These are phyloP conservation scores for Knufia petricola DNA, from an alignment of 2,329 filamentous ascomycete genomes.

Conservation along the genomic window DNA sequence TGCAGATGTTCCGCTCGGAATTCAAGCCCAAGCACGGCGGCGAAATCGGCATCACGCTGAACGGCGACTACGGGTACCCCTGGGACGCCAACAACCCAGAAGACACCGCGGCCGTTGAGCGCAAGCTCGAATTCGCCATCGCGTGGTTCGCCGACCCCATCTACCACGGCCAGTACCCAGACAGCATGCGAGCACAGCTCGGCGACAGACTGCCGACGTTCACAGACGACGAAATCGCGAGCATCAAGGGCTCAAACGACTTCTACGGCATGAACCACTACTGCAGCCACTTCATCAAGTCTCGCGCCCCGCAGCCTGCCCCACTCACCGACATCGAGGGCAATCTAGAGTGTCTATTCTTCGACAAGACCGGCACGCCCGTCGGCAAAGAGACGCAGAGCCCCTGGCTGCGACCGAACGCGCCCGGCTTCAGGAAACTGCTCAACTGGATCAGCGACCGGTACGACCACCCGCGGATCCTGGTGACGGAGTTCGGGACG, in stretches of 20 bases:
- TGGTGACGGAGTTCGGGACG: conserved; percentile 83
- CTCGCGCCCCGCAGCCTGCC: conserved; percentile 45
- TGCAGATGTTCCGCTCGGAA: conserved; percentile 72
- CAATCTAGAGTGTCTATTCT: conserved; percentile 62
- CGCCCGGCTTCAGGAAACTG: conserved; percentile 66
- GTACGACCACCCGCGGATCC: conserved; percentile 67
- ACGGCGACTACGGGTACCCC: conserved; percentile 73
- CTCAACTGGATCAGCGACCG: conserved; percentile 68
- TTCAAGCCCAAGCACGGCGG: conserved; percentile 65
- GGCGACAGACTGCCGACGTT: conserved; percentile 67
- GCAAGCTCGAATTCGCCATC: conserved; percentile 80
- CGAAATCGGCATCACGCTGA: conserved; percentile 79
- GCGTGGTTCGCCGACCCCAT: conserved; percentile 83
- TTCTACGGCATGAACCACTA: conserved; percentile 96
- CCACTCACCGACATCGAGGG: conserved; percentile 60
- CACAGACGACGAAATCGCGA: conserved; percentile 58
- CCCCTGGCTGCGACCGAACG: conserved; percentile 67
- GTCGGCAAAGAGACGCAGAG: conserved; percentile 78
- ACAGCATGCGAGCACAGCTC: conserved; percentile 72
- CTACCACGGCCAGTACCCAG: conserved; percentile 75
- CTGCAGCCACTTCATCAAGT: conserved; percentile 76
- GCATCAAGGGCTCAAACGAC: conserved; percentile 81
- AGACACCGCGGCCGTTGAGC: conserved; percentile 65
- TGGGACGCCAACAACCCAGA: conserved; percentile 68
- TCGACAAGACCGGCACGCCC: conserved; percentile 60